Percentiles rank a stretch among this genome's conserved stretches.
phyloP scores from a whole-genome alignment of 2,329 filamentous ascomycete genomes.

The Rhytidhysteron rufulum region DNA sequence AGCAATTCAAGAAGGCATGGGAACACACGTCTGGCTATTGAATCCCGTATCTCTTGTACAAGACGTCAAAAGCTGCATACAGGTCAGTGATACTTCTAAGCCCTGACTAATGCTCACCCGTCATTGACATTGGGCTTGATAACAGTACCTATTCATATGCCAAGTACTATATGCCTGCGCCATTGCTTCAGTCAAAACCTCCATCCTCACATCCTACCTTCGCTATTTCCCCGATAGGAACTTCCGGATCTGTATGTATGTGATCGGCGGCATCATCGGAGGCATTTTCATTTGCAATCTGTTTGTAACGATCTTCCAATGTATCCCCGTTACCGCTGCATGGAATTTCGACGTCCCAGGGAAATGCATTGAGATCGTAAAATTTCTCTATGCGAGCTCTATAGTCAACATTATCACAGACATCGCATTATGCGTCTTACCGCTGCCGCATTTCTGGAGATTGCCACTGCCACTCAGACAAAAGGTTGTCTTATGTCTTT shows the following conservation, averaged over 20 bases:
- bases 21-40: conserved; percentile 21
- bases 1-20: conserved; percentile 19
- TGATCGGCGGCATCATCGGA: conserved; percentile 10
- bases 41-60: conserved; percentile 9
- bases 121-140: conserved; percentile 3
- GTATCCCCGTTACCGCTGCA: conserved; percentile 16
- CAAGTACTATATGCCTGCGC: conserved; percentile 24
- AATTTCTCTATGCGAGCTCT: conserved; percentile 24
- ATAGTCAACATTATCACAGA: conserved; percentile 21
- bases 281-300: conserved; percentile 16
- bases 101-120: neutral
- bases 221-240: conserved; percentile 16
- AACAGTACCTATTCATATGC: conserved; percentile 20
- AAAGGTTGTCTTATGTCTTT: conserved; percentile 21
- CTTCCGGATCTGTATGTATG: conserved; percentile 20
- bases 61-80: conserved; percentile 14
- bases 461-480: conserved; percentile 23
- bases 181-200: conserved; percentile 23
- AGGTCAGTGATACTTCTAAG: conserved; percentile 12
- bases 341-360: conserved; percentile 18
- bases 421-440: conserved; percentile 19
- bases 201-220: conserved; percentile 25
- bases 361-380: conserved; percentile 18
- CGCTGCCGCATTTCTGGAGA: conserved; percentile 23
- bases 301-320: conserved; percentile 26